Percentiles rank a stretch among this genome's conserved stretches.
phyloP scores from a whole-genome alignment of 2,329 filamentous ascomycete species.

The Decorospora gaudefroyi region DNA sequence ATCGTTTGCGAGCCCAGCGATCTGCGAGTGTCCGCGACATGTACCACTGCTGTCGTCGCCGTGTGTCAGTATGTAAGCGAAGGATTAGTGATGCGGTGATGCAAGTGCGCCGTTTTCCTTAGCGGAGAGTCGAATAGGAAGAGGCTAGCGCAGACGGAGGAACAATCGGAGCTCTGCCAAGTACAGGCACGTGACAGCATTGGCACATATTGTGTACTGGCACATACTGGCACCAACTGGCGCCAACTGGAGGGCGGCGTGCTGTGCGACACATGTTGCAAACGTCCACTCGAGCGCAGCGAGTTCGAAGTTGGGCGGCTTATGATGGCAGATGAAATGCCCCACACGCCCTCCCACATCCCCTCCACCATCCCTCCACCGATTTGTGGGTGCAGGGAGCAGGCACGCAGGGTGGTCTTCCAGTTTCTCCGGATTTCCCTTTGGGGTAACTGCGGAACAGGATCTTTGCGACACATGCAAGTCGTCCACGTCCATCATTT shows the following conservation, averaged over 20 bases:
- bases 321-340: slow-evolving; percentile 10
- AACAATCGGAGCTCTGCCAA: slow-evolving; percentile 26
- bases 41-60: slow-evolving; percentile 39
- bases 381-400: not conserved
- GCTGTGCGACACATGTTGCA: not conserved
- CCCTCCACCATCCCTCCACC: slow-evolving; percentile 6
- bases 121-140: slow-evolving; percentile 17
- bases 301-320: not conserved
- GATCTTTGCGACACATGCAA: slow-evolving; percentile 4
- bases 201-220: slow-evolving; percentile 9
- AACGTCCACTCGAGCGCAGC: not conserved
- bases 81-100: slow-evolving; percentile 19
- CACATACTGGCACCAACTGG: slow-evolving; percentile 8
- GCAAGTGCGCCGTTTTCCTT: slow-evolving; percentile 24
- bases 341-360: slow-evolving; percentile 7
- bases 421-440: slow-evolving; percentile 5
- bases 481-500: too few species aligned
- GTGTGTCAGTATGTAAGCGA: slow-evolving; percentile 1
- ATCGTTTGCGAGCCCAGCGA: slow-evolving; percentile 54
- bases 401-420: too few species aligned
- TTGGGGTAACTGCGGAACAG: slow-evolving; percentile 6
- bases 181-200: too few species aligned
- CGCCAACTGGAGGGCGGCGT: too few species aligned
- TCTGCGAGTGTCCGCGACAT: slow-evolving; percentile 61
- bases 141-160: slow-evolving; percentile 29